phyloP scores from a whole-genome alignment of 1,139 yeast species.

The Yamadazyma spencermartinsiae region DNA sequence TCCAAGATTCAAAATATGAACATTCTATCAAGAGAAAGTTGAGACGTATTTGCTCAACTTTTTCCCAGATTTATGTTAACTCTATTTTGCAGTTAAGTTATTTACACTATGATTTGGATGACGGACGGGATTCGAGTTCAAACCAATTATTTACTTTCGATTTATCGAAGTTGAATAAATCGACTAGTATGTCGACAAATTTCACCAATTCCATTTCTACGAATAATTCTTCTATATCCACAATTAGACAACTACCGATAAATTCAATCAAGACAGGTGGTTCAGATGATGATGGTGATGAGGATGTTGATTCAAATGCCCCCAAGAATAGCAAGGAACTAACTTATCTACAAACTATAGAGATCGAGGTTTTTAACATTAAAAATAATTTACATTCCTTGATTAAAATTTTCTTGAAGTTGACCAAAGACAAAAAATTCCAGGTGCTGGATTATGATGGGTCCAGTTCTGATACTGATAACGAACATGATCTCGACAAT shows the following conservation, averaged over 20 bases:
- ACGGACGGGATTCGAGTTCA: constrained; percentile 18
- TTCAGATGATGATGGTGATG: constrained; percentile 3
- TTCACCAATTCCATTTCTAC: constrained; percentile 18
- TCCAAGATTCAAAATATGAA: constrained; percentile 45
- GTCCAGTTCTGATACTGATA: constrained; percentile 33
- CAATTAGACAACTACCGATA: constrained; percentile 24
- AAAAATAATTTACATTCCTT: constrained; percentile 31
- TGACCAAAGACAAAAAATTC: constrained; percentile 36
- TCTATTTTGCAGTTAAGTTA: constrained; percentile 54
- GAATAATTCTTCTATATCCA: constrained; percentile 25
- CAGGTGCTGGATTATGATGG: constrained; percentile 39
- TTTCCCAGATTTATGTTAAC: constrained; percentile 61
- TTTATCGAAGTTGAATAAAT: constrained; percentile 31
- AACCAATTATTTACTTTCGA: constrained; percentile 36
- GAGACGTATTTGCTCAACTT: constrained; percentile 50
- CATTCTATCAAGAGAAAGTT: constrained; percentile 47
- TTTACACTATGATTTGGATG: constrained; percentile 26
- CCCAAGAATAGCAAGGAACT: constrained; percentile 12
- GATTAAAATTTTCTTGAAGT: constrained; percentile 28
- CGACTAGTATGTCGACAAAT: constrained; percentile 21
- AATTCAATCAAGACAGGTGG: constrained; percentile 9
- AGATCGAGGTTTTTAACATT: constrained; percentile 35
- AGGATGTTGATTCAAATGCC: constrained; percentile 5
- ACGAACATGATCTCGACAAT: constrained; percentile 31
- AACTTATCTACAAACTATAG: constrained; percentile 37